Evolutionary conservation across 2,329 filamentous ascomycete species (phyloP).

Genomic region (Penicillium glabrum): DNA sequence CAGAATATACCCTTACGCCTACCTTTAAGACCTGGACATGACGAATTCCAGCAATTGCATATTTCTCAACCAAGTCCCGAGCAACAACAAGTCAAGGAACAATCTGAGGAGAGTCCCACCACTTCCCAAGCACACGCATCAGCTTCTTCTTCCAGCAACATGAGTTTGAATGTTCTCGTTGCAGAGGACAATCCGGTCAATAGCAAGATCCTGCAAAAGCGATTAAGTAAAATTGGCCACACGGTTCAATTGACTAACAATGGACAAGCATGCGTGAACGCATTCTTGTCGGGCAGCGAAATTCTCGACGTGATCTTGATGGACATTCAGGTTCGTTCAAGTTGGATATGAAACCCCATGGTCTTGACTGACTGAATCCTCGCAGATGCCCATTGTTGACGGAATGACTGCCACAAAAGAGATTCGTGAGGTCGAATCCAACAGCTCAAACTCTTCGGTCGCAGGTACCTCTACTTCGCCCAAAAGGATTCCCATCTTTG

Average conservation of each 20-base stretch:
- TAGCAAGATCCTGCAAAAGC: conserved; percentile 76
- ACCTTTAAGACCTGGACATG: not conserved
- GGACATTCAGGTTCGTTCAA: conserved; percentile 78
- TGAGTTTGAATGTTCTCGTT: conserved; percentile 59
- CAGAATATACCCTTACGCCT: not conserved
- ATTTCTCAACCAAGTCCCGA: not conserved
- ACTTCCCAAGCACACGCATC: not conserved
- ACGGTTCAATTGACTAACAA: conserved; percentile 72
- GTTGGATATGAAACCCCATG: not conserved
- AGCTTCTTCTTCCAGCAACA: not conserved
- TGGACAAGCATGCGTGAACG: conserved; percentile 76
- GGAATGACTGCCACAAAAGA: conserved; percentile 79
- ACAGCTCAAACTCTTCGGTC: conserved; percentile 55
- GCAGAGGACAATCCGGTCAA: conserved; percentile 91
- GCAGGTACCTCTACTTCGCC: conserved; percentile 46
- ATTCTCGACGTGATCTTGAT: conserved; percentile 80
- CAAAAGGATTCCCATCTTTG: conserved; percentile 78
- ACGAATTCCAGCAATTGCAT: not conserved
- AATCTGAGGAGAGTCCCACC: not conserved
- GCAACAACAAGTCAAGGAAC: not conserved
- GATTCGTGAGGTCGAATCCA: conserved; percentile 72
- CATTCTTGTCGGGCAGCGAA: conserved; percentile 63
- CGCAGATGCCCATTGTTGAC: conserved; percentile 88
- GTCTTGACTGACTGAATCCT: not conserved
- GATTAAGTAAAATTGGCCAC: conserved; percentile 75